Conservation (phyloP, 1,284 basidiomycete species). For the Vanrija humicola region DNA sequence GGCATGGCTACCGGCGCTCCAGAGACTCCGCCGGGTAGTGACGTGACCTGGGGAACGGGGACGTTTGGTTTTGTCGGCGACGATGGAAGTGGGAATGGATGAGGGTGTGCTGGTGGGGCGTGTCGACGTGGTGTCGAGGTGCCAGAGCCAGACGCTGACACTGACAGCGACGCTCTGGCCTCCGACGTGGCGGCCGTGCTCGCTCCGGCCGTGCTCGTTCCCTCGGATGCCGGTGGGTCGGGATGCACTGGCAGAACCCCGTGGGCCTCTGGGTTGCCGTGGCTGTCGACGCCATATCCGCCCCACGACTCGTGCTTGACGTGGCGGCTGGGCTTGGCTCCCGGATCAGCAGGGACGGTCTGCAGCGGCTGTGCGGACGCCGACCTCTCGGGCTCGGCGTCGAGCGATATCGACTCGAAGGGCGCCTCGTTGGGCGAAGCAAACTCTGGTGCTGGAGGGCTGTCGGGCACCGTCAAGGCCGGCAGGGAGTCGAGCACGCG, state of each 20-base stretch:
- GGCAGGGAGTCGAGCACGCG: too few relatives aligned
- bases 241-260: slow-evolving; percentile 15
- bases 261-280: slow-evolving; percentile 15
- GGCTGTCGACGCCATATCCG: slow-evolving; percentile 22
- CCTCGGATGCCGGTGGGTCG: not conserved
- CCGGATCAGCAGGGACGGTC: slow-evolving; percentile 1
- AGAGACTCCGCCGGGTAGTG: not conserved
- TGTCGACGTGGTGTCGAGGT: slow-evolving; percentile 23
- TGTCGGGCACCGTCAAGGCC: too few relatives aligned
- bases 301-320: slow-evolving; percentile 14
- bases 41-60: slow-evolving; percentile 15
- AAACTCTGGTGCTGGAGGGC: not conserved
- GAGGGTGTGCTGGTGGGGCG: slow-evolving; percentile 43
- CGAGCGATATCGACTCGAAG: slow-evolving; percentile 38
- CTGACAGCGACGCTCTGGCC: not conserved
- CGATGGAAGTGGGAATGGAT: slow-evolving; percentile 37
- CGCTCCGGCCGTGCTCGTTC: slow-evolving; percentile 5
- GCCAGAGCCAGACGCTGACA: slow-evolving; percentile 1
- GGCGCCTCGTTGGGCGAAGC: slow-evolving; percentile 16
- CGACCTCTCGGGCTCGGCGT: slow-evolving; percentile 2
- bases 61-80: slow-evolving; percentile 8
- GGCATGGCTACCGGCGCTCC: slow-evolving; percentile 18
- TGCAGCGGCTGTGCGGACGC: not conserved
- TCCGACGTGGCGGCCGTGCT: not conserved
- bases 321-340: not conserved